phyloP scores from a whole-genome alignment of 225 moss, liverwort and hornwort species.

The Takakia lepidozioides region DNA sequence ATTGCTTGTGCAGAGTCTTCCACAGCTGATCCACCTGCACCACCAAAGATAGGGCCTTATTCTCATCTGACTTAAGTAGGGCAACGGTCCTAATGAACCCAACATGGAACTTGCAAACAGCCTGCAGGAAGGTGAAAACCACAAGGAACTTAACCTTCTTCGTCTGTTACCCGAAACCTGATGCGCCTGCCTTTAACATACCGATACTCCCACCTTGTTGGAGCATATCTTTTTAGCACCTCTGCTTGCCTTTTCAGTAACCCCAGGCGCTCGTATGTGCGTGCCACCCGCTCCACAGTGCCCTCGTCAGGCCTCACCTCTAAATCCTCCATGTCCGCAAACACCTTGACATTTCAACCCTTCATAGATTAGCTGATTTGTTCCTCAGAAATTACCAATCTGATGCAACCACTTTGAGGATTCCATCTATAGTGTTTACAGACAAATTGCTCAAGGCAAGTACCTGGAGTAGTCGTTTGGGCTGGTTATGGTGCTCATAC shows the following conservation, averaged over 20 bases:
- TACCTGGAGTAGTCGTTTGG: constrained; percentile 78
- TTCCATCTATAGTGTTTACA: not conserved
- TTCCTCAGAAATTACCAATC: not conserved
- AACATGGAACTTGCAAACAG: no score
- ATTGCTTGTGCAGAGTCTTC: no score
- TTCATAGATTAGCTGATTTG: not conserved
- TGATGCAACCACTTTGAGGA: no score
- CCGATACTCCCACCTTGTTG: constrained; percentile 21
- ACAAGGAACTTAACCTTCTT: no score
- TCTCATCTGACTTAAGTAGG: no score
- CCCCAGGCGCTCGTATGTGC: constrained; percentile 33
- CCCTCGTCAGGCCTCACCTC: constrained; percentile 38
- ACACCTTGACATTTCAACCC: constrained; percentile 22
- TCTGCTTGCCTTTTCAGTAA: constrained; percentile 32
- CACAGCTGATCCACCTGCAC: no score
- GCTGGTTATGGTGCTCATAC: constrained; percentile 75
- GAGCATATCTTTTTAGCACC: constrained; percentile 27
- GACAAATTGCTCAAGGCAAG: not conserved
- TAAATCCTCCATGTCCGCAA: constrained; percentile 57
- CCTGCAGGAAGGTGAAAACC: no score
- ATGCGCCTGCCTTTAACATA: constrained; percentile 30
- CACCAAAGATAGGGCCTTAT: no score
- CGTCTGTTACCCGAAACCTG: no score
- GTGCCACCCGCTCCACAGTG: constrained; percentile 36
- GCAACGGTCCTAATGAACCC: no score